Evolutionary conservation across 1,284 basidiomycete species (phyloP).

Genomic region (Limonomyces culmigenus): DNA sequence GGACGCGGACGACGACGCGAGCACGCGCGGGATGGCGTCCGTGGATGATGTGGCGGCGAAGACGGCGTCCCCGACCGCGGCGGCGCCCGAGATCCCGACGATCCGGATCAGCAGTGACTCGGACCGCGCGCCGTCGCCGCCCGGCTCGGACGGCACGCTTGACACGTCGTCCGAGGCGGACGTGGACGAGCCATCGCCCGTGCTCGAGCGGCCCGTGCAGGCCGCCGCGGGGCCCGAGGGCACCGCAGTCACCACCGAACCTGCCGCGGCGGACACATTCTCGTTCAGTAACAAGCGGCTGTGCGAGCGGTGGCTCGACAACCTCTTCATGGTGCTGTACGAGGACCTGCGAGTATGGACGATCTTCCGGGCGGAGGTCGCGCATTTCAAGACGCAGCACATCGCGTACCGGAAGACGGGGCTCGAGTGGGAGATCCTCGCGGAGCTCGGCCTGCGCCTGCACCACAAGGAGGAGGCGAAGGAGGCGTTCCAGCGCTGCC

Average conservation of each 20-base stretch:
- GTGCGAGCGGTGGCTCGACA: conserved; percentile 97
- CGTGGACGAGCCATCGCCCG: too few relatives aligned
- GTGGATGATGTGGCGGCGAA: conserved; percentile 19
- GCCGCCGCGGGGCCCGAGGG: conserved; percentile 30
- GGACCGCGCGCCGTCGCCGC: conserved; percentile 24
- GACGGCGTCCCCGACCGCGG: conserved; percentile 11
- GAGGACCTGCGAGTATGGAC: conserved; percentile 99
- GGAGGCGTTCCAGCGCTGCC: conserved; percentile 90
- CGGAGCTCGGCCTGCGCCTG: conserved; percentile 80
- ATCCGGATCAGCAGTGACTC: conserved; percentile 84
- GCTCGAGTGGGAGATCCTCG: conserved; percentile 96
- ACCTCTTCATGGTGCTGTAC: conserved; percentile 96
- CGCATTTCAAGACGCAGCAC: conserved; percentile 95
- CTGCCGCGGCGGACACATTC: conserved; percentile 36
- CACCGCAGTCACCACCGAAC: conserved; percentile 20
- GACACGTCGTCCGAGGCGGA: conserved; percentile 11
- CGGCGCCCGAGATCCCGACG: conserved; percentile 61
- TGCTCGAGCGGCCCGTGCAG: conserved; percentile 48
- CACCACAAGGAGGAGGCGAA: conserved; percentile 97
- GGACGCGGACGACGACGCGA: conserved; percentile 50
- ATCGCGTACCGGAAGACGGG: conserved; percentile 95
- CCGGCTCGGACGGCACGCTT: conserved; percentile 16
- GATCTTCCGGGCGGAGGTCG: conserved; percentile 97
- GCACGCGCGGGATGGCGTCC: conserved; percentile 37
- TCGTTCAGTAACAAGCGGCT: conserved; percentile 94